phyloP scores from a whole-genome alignment of 345 rosid species.

The Eucalyptus regnans region DNA sequence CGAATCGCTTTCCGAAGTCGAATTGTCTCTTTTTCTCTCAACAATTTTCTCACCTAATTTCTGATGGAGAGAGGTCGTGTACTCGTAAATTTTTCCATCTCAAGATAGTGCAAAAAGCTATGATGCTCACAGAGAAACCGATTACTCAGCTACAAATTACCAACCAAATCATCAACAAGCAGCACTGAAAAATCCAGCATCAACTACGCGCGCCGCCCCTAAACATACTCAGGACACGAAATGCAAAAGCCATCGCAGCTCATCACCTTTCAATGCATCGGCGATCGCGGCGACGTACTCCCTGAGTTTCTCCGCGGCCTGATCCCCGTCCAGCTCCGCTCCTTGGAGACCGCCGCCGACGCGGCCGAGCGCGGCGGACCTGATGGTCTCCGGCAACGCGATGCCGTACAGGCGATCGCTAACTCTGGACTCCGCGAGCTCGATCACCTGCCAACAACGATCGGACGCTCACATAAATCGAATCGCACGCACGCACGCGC shows the following conservation, averaged over 20 bases:
- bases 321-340: constrained; percentile 14
- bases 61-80: neutral
- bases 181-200: neutral
- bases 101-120: neutral
- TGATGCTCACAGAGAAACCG: neutral
- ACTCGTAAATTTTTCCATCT: neutral
- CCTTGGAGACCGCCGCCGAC: constrained; percentile 21
- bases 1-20: neutral
- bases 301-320: constrained; percentile 23
- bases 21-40: neutral
- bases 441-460: constrained; percentile 10
- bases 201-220: neutral
- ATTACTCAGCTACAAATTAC: neutral
- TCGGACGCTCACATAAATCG: neutral
- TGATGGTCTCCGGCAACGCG: constrained; percentile 50
- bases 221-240: neutral
- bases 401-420: constrained; percentile 37
- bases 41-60: neutral
- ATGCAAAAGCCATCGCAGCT: neutral
- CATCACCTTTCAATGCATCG: constrained; percentile 51
- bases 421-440: constrained; percentile 44
- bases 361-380: constrained; percentile 36
- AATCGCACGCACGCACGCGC: neutral
- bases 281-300: constrained; percentile 48
- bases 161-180: neutral